phyloP scores from a whole-genome alignment of 352 stramenopile genomes.

The Pythium sp. region DNA sequence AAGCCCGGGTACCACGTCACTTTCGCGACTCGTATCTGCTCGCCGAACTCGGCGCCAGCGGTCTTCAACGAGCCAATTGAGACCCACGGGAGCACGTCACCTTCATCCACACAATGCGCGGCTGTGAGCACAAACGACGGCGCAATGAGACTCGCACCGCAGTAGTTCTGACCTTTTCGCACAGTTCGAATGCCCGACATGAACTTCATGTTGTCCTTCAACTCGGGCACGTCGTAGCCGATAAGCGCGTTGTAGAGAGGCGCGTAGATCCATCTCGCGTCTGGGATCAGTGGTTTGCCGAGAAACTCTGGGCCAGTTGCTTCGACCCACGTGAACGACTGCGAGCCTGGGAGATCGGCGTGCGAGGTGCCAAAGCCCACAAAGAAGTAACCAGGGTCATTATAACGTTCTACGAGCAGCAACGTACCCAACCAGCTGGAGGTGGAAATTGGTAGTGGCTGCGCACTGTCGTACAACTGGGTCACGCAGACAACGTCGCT shows the following conservation, averaged over 20 bases:
- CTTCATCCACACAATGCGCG: slow-evolving; percentile 11
- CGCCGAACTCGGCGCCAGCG: slow-evolving; percentile 14
- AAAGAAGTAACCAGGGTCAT: background rate
- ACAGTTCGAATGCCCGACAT: slow-evolving; percentile 3
- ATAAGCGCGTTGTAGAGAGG: background rate
- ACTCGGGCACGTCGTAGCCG: background rate
- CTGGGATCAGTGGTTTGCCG: background rate
- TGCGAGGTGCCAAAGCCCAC: slow-evolving; percentile 10
- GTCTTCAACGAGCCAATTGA: slow-evolving; percentile 24
- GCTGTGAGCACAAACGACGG: slow-evolving; percentile 15
- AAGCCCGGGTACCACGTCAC: slow-evolving; percentile 25
- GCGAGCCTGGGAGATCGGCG: background rate
- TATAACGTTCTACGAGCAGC: background rate
- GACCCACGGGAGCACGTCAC: slow-evolving; percentile 21
- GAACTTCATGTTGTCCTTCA: slow-evolving; percentile 11
- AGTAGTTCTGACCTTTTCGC: slow-evolving; percentile 14
- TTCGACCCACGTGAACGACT: slow-evolving; percentile 14
- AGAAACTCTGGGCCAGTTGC: slow-evolving; percentile 12
- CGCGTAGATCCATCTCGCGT: background rate
- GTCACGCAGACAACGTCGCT: slow-evolving; percentile 8
- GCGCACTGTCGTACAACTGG: background rate
- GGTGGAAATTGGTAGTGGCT: background rate
- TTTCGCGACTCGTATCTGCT: slow-evolving; percentile 28
- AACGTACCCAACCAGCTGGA: background rate
- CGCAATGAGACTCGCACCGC: slow-evolving; percentile 11